A percentile compares a stretch with the other conserved stretches of the same genome.
These are phyloP conservation scores for Colletotrichum graminicola DNA, from an alignment of 2,329 filamentous ascomycete genomes.

Conservation along the genomic window DNA sequence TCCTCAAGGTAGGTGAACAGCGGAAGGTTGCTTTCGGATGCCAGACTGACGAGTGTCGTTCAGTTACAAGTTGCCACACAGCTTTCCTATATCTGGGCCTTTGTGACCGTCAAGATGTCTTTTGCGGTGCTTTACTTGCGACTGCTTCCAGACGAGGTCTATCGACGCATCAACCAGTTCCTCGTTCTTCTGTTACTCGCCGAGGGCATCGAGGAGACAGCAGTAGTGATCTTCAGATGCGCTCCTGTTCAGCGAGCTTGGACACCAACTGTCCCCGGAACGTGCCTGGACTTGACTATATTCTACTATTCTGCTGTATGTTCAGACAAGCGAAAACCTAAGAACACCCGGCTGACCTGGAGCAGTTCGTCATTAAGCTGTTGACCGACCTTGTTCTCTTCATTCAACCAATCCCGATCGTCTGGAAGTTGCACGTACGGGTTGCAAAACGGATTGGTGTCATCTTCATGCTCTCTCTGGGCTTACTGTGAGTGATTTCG, in stretches of 20 bases:
- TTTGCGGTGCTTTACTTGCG: conserved; percentile 41
- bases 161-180: conserved; percentile 39
- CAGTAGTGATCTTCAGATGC: conserved; percentile 42
- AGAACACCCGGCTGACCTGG: background rate
- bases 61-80: conserved; percentile 42
- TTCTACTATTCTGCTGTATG: conserved; percentile 41
- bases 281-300: conserved; percentile 48
- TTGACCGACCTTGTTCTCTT: conserved; percentile 53
- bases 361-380: conserved; percentile 51
- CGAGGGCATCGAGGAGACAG: conserved; percentile 40
- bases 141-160: conserved; percentile 38
- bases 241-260: conserved; percentile 40
- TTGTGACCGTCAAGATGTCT: conserved; percentile 42
- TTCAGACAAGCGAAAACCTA: background rate
- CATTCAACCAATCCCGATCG: conserved; percentile 53
- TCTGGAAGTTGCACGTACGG: conserved; percentile 52
- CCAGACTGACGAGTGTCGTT: background rate
- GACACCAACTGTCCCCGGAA: conserved; percentile 36
- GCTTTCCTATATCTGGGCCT: conserved; percentile 42
- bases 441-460: conserved; percentile 47
- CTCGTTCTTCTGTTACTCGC: conserved; percentile 35
- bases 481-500: conserved; percentile 44
- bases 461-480: conserved; percentile 48
- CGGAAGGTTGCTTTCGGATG: background rate
- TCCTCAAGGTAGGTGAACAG: conserved; percentile 27